Base-by-base conservation (phyloP, 352 stramenopile genomes). In the Pythium oligandrum region DNA sequence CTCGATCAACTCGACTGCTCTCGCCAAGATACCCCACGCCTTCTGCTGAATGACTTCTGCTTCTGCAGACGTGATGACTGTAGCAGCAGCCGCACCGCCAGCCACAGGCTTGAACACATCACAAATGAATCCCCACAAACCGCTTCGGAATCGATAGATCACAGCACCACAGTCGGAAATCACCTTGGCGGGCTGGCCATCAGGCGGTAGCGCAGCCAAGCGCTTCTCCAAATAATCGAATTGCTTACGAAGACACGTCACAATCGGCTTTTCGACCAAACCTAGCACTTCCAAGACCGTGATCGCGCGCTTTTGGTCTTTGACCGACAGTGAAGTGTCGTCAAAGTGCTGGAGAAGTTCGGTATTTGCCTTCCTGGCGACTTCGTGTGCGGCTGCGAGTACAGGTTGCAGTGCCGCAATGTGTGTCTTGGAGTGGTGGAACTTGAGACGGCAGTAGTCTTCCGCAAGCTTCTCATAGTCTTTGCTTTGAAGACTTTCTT, bases 391-490 rank as follows among this genome's bases (percentile, higher is more conserved):
- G 0, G 80, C 72, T 10, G 64, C 46, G 8, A 89, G 69, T 3
- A 88, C 78, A 2, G 67, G 64, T 45, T 88, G 78, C 4, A 93
- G 57, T 32, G 66, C 69, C 3, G 66, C 52, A 49, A 90, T 70
- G 44, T 76, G 88, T 34, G 78, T 70, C 36, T 90, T 91, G 35
- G 63, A 55, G 48, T 71, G 83, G 42, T 90, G 73, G 9, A 83
- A 63, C 39, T 90, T 88, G 44, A 93, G 53, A 0, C 78, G 69
- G 36, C 71, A 70, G 51, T 88, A 93, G 40, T 90, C 76, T 12
- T 89, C 74, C 0, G 78, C 82, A 5, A 93, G 67, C 40, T 83
- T 84, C 7, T 86, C 77, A 46, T 84, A 93, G 55, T 93, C 71
- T 39, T 78, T 71, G 9, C 58, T 64, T 10, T 76, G 56, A 44